Conservation (phyloP, 1,284 basidiomycete genomes). For the Fomitopsis betulina region DNA sequence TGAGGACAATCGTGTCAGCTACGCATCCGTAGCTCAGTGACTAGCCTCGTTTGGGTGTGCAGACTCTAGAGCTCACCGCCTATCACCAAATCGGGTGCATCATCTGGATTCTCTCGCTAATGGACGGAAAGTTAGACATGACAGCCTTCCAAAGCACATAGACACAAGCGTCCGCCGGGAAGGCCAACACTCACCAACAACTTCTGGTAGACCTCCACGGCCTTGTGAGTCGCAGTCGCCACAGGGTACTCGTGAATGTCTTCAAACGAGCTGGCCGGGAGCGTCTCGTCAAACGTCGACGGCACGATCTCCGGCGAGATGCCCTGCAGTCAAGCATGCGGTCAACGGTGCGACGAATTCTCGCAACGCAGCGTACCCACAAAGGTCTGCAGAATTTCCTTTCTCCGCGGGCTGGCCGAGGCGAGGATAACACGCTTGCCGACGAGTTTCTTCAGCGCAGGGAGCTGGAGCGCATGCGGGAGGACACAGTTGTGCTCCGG, state of each 20-base stretch:
- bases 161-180: too few relatives aligned
- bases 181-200: slow-evolving; percentile 57
- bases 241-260: slow-evolving; percentile 91
- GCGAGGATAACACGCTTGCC: slow-evolving; percentile 82
- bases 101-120: slow-evolving; percentile 64
- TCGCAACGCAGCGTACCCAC: slow-evolving; percentile 40
- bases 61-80: slow-evolving; percentile 50
- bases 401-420: slow-evolving; percentile 80
- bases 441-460: slow-evolving; percentile 65
- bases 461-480: slow-evolving; percentile 65
- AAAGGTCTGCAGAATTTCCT: slow-evolving; percentile 78
- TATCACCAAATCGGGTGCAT: slow-evolving; percentile 93
- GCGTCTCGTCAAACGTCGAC: slow-evolving; percentile 84
- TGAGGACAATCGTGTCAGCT: slow-evolving; percentile 92
- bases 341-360: slow-evolving; percentile 1
- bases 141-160: not conserved
- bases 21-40: not conserved
- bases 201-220: slow-evolving; percentile 87
- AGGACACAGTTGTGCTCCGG: slow-evolving; percentile 47
- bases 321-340: slow-evolving; percentile 49
- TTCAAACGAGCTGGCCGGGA: slow-evolving; percentile 66
- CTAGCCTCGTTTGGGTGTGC: not conserved
- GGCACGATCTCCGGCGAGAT: slow-evolving; percentile 84
- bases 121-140: slow-evolving; percentile 1
- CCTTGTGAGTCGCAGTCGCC: slow-evolving; percentile 90